Base-by-base conservation (phyloP, 2,329 filamentous ascomycete species). In the Myotisia sp. region DNA sequence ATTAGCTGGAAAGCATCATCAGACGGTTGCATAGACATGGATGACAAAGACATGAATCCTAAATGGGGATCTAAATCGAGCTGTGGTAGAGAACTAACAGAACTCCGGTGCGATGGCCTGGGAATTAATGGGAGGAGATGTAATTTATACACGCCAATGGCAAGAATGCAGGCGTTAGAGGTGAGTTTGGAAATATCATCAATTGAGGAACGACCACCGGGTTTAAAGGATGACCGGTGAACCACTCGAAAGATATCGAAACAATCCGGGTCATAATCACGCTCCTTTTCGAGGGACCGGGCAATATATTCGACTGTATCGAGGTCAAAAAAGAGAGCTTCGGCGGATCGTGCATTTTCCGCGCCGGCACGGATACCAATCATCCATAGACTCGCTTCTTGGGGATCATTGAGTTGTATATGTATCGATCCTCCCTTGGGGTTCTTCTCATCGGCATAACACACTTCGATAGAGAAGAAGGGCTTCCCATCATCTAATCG, bases 161-260 rank as follows among this genome's bases (percentile, higher is more conserved):
- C 76, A 41, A 82, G 63, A 48, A 79, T 79, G 53, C 71, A 79
- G 16, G 78, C 68, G 6, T 68, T 72, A 6, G 74, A 72, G 24
- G 68, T 67, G 18, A 75, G 55, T 47, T 79, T 80, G 31, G 71
- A 65, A 27, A 80, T 52, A 44, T 81, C 76, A 39, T 81, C 77
- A 10, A 70, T 68, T 5, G 76, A 77, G 3, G 72, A 67, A 35
- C 70, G 62, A 21, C 63, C 60, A 20, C 60, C 57, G 12, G 64
- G 60, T 53, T 76, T 76, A 43, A 63, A 62, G 8, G 64, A 56
- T n/a, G 69, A 64, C 41, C 76, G 68, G 47, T 76, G 70, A 17
- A 79, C 72, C 6, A 79, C 74, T 40, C 75, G 72, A 58, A 76
- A 81, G 45, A 81, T 70, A 41, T 70, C 69, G 51, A 79, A 80